These are phyloP conservation scores for Sonneratia caseolaris DNA, from an alignment of 345 rosid species.

Conservation along the genomic window DNA sequence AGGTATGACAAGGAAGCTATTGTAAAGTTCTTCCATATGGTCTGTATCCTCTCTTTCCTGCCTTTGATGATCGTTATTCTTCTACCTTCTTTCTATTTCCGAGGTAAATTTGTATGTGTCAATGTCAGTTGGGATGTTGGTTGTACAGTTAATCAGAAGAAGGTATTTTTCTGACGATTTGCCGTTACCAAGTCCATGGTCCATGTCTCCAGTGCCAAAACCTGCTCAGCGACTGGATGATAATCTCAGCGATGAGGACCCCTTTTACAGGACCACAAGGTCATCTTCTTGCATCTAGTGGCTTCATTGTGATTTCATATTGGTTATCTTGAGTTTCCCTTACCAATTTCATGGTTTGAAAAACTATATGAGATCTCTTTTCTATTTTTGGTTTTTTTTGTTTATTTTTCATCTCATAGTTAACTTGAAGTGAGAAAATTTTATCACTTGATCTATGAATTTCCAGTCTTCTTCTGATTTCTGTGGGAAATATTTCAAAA, in stretches of 20 bases:
- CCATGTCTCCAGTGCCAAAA: constrained; percentile 45
- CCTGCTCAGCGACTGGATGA: constrained; percentile 69
- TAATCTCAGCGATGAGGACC: constrained; percentile 57
- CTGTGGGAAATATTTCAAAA: too few species aligned
- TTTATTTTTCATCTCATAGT: not conserved
- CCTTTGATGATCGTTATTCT: not conserved
- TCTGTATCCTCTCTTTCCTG: constrained; percentile 19
- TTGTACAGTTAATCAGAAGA: constrained; percentile 75
- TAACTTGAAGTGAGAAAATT: not conserved
- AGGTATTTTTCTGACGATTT: constrained; percentile 84
- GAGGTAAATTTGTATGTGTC: not conserved
- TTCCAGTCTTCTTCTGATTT: too few species aligned
- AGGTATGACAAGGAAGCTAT: constrained; percentile 94
- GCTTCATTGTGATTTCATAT: not conserved
- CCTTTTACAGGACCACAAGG: constrained; percentile 51
- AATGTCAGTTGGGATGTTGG: not conserved
- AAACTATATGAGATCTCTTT: not conserved
- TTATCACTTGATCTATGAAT: not conserved
- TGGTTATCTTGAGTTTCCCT: not conserved
- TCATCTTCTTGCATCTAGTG: constrained; percentile 12
- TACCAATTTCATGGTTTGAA: not conserved
- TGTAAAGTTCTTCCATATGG: constrained; percentile 70
- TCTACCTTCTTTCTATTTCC: not conserved
- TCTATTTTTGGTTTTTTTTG: not conserved
- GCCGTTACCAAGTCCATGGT: constrained; percentile 68